A percentile compares a stretch with the other conserved stretches of the same genome.
phyloP scores from a whole-genome alignment of 176 grass and related monocot species.

The Zea luxurians region DNA sequence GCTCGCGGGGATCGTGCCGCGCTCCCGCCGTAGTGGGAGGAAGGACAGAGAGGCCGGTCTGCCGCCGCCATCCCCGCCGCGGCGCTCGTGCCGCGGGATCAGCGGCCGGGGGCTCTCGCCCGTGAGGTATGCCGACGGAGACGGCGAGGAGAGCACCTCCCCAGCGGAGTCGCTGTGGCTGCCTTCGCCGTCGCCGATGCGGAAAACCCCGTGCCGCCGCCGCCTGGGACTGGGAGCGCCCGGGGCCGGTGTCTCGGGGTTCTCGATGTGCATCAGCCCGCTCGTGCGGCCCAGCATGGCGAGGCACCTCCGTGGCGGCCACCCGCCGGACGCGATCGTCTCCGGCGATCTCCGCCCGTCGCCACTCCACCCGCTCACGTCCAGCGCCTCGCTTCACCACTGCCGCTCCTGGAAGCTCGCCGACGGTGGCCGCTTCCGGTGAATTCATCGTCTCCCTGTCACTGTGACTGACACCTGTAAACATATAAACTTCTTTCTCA shows the following conservation, averaged over 20 bases:
- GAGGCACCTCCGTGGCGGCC: constrained; percentile 49
- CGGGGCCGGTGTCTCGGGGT: constrained; percentile 50
- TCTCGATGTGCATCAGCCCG: constrained; percentile 75
- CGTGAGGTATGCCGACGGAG: constrained; percentile 4
- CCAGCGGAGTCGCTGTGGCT: constrained; percentile 49
- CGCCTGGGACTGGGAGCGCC: not conserved
- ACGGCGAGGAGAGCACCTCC: constrained; percentile 25
- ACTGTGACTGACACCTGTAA: not conserved
- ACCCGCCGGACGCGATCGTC: constrained; percentile 23
- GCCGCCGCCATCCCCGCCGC: not conserved
- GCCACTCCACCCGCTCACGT: constrained; percentile 47
- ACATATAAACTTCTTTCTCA: not conserved
- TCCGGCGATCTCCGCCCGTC: constrained; percentile 60
- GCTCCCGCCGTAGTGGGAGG: constrained; percentile 37
- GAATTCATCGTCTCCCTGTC: constrained; percentile 8
- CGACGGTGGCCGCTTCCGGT: constrained; percentile 65
- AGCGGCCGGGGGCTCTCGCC: constrained; percentile 58
- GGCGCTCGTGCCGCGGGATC: constrained; percentile 39
- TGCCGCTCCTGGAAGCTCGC: constrained; percentile 84
- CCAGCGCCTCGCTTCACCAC: constrained; percentile 47
- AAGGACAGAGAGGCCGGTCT: not conserved
- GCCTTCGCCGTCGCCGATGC: constrained; percentile 56
- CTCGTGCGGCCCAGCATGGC: constrained; percentile 55
- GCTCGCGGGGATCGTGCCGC: constrained; percentile 54
- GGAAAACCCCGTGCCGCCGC: constrained; percentile 38